Percentiles rank a stretch among this genome's conserved stretches.
Evolutionary conservation across 148 eudicot genomes (phyloP).

Genomic region (Vaccinium vitisidaea): DNA sequence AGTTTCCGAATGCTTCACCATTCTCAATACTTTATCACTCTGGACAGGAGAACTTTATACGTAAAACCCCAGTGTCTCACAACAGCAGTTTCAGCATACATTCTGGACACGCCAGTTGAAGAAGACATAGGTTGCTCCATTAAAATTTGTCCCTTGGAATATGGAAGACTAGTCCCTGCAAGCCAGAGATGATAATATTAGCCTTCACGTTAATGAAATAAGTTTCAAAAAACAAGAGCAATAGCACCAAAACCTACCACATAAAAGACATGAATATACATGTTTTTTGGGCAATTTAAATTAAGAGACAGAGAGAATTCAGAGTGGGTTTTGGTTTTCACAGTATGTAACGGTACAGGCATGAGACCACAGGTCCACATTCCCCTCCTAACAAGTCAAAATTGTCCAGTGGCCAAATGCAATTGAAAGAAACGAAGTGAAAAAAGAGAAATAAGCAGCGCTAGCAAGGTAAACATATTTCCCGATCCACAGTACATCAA

Average conservation of each 20-base stretch:
- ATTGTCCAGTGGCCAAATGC: neutral
- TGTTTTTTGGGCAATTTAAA: no score
- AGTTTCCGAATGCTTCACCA: neutral
- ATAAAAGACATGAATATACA: no score
- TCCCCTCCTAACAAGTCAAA: neutral
- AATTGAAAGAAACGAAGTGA: neutral
- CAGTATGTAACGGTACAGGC: neutral
- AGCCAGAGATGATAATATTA: conserved; percentile 11
- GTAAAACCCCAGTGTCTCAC: neutral
- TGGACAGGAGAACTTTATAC: neutral
- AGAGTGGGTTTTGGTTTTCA: no score
- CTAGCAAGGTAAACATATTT: neutral
- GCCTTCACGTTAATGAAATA: neutral
- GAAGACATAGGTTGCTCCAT: neutral
- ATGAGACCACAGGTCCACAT: neutral
- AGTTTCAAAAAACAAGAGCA: neutral
- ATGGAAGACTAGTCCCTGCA: conserved; percentile 25
- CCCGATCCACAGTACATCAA: neutral
- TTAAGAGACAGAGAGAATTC: no score
- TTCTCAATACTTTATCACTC: neutral
- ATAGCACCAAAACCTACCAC: neutral
- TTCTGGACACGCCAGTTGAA: neutral
- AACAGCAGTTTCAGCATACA: neutral
- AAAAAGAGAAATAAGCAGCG: neutral
- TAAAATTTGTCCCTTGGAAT: neutral